Conservation (phyloP, 495 filamentous ascomycete genomes). For the Letharia lupina region DNA sequence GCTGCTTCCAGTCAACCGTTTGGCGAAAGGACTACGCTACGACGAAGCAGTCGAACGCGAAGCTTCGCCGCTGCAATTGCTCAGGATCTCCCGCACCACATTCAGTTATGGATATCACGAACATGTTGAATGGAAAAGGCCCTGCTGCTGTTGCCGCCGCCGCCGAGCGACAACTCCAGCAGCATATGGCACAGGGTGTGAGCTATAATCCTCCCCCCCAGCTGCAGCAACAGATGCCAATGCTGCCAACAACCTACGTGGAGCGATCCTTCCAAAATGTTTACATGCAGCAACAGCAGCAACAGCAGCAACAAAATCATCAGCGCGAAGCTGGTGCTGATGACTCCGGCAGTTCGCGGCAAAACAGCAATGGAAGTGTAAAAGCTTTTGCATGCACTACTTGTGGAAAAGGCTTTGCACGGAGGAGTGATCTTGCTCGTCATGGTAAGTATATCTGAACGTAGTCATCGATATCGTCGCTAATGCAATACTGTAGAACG, state of each 20-base stretch:
- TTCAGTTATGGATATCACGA: constrained; percentile 60
- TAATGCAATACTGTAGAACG: constrained; percentile 55
- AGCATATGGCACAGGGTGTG: constrained; percentile 48
- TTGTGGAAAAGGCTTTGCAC: constrained; percentile 86
- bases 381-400: constrained; percentile 90
- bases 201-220: constrained; percentile 48
- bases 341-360: constrained; percentile 31
- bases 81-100: not conserved
- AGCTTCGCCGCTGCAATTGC: not conserved
- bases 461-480: constrained; percentile 20
- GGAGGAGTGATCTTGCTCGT: constrained; percentile 86
- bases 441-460: constrained; percentile 60
- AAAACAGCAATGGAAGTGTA: constrained; percentile 43
- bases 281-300: constrained; percentile 26
- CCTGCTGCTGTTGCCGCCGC: constrained; percentile 35
- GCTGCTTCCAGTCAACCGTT: not conserved
- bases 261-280: constrained; percentile 28
- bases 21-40: not conserved
- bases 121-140: constrained; percentile 58
- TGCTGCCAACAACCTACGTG: constrained; percentile 46
- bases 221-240: constrained; percentile 49
- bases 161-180: constrained; percentile 40
- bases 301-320: constrained; percentile 26
- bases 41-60: not conserved
- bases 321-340: constrained; percentile 28